Percentiles rank a stretch among this genome's conserved stretches.
Evolutionary conservation across 2,329 filamentous ascomycete genomes (phyloP).

Genomic region (Emericellopsis cladophorae): DNA sequence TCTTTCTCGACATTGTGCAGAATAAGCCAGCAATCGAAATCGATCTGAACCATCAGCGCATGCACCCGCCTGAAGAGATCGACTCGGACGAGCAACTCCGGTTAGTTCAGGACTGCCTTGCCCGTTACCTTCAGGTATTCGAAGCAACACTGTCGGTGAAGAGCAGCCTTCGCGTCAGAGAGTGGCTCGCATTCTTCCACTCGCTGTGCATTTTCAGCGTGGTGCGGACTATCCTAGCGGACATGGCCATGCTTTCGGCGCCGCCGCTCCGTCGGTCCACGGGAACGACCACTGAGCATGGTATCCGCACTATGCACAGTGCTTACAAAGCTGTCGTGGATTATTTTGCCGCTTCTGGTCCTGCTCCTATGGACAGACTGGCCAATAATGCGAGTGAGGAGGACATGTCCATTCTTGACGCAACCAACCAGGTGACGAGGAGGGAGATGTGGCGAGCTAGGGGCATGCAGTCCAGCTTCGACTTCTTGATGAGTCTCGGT

Average conservation of each 20-base stretch:
- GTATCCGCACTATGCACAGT: constrained; percentile 22
- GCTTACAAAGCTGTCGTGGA: constrained; percentile 39
- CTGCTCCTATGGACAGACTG: constrained; percentile 30
- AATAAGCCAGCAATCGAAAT: constrained; percentile 28
- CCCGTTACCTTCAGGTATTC: constrained; percentile 38
- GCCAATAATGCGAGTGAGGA: constrained; percentile 21
- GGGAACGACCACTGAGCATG: background rate
- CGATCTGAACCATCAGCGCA: constrained; percentile 10
- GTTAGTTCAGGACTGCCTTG: constrained; percentile 35
- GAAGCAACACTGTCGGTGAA: constrained; percentile 29
- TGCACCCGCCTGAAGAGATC: constrained; percentile 23
- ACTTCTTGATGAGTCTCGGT: constrained; percentile 37
- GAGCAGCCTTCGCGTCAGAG: constrained; percentile 24
- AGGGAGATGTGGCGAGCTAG: constrained; percentile 32
- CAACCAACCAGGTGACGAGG: constrained; percentile 30
- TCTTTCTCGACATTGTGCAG: constrained; percentile 41
- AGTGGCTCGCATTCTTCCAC: constrained; percentile 39
- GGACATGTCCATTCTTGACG: constrained; percentile 29
- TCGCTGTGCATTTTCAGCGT: constrained; percentile 48
- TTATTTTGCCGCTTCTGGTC: constrained; percentile 29
- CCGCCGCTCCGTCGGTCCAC: background rate
- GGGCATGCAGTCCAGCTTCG: constrained; percentile 30
- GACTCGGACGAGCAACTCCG: constrained; percentile 33
- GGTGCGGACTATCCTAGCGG: constrained; percentile 36
- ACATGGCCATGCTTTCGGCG: constrained; percentile 17